These are phyloP conservation scores for Linnemannia exigua DNA, from an alignment of 192 early-diverging fungal species.

Conservation along the genomic window DNA sequence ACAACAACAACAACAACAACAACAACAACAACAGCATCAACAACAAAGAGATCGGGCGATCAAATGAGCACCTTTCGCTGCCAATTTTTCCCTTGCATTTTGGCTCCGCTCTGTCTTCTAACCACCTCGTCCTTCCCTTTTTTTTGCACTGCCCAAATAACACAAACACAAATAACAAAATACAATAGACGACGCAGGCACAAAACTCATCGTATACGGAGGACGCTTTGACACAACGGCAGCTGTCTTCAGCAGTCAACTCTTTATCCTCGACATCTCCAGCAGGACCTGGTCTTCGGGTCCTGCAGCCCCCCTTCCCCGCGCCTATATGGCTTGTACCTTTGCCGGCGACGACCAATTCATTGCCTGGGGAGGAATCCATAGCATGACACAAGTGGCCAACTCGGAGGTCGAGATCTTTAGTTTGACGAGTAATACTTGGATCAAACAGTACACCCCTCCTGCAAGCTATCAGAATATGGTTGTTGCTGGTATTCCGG, in stretches of 20 bases:
- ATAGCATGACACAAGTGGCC: background rate
- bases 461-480: background rate
- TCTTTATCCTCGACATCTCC: background rate
- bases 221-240: background rate
- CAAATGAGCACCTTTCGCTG: no score
- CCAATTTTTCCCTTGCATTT: no score
- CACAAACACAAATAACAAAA: no score
- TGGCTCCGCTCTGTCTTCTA: no score
- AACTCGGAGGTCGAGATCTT: background rate
- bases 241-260: background rate
- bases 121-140: background rate
- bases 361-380: background rate
- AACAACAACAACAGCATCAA: no score
- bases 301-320: background rate
- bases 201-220: background rate
- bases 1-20: no score
- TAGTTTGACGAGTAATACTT: background rate
- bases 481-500: background rate
- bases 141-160: background rate
- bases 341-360: background rate
- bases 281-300: background rate
- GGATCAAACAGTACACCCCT: background rate
- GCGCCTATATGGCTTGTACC: background rate
- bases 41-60: no score
- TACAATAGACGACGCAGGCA: conserved; percentile 7